phyloP scores from a whole-genome alignment of 805 yeast genomes.

The Kodamaea laetipori region DNA sequence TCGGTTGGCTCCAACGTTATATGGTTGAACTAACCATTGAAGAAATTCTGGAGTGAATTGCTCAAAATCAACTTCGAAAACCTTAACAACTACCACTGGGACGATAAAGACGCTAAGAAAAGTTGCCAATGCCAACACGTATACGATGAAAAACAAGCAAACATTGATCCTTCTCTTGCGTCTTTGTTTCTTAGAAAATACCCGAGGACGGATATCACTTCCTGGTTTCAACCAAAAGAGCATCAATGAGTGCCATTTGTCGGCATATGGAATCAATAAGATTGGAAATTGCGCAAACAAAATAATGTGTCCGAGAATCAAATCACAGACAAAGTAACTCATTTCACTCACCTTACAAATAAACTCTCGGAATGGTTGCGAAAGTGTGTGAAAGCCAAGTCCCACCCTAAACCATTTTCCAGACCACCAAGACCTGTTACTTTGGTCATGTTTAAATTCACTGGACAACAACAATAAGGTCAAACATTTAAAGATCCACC shows the following conservation, averaged over 20 bases:
- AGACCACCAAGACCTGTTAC: conserved; percentile 75
- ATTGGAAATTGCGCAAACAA: conserved; percentile 62
- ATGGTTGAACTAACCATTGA: conserved; percentile 45
- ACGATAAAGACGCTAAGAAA: conserved; percentile 37
- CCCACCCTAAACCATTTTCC: conserved; percentile 69
- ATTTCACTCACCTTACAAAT: conserved; percentile 65
- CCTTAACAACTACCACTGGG: conserved; percentile 40
- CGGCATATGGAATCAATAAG: conserved; percentile 62
- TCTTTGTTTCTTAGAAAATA: conserved; percentile 46
- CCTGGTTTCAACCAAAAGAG: conserved; percentile 69
- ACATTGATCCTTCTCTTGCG: conserved; percentile 40
- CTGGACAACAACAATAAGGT: conserved; percentile 56
- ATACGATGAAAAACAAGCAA: conserved; percentile 35
- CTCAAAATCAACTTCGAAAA: conserved; percentile 42
- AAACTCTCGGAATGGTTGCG: conserved; percentile 68
- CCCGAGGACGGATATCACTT: conserved; percentile 49
- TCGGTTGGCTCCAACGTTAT: conserved; percentile 22
- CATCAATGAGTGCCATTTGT: conserved; percentile 65
- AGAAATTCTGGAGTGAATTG: conserved; percentile 42
- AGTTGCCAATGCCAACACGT: conserved; percentile 27
- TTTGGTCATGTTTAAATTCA: conserved; percentile 60
- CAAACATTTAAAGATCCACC: conserved; percentile 53
- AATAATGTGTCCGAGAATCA: conserved; percentile 58
- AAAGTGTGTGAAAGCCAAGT: conserved; percentile 58
- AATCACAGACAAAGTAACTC: conserved; percentile 68